These are phyloP conservation scores for Aspergillus hiratsukae DNA, from an alignment of 2,329 filamentous ascomycete genomes.

Conservation along the genomic window DNA sequence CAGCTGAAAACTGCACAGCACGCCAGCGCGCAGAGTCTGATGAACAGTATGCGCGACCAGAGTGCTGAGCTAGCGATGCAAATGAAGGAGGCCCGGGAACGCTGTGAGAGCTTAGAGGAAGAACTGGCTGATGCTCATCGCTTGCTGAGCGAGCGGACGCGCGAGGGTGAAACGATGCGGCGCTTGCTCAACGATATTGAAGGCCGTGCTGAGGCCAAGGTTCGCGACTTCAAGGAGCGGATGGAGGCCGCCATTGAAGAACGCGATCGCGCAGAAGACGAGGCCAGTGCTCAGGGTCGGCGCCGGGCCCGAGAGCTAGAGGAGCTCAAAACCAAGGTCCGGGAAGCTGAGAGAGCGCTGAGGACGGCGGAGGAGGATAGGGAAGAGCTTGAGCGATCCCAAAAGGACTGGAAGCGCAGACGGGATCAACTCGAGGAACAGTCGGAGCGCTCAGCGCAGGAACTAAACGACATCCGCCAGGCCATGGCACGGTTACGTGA, in stretches of 20 bases:
- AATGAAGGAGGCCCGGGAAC: slow-evolving; percentile 80
- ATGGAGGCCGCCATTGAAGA: slow-evolving; percentile 93
- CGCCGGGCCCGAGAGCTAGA: slow-evolving; percentile 78
- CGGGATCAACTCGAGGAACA: slow-evolving; percentile 71
- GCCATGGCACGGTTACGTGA: slow-evolving; percentile 75
- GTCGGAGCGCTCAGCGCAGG: slow-evolving; percentile 64
- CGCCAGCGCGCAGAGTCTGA: slow-evolving; percentile 73
- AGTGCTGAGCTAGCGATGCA: slow-evolving; percentile 82
- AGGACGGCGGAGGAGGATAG: slow-evolving; percentile 68
- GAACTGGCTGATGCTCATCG: slow-evolving; percentile 85
- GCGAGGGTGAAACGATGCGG: slow-evolving; percentile 93
- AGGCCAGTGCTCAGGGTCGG: slow-evolving; percentile 72
- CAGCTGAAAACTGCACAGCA: slow-evolving; percentile 83
- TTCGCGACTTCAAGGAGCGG: slow-evolving; percentile 81
- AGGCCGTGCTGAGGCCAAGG: slow-evolving; percentile 70
- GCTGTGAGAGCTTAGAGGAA: slow-evolving; percentile 83
- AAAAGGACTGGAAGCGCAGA: slow-evolving; percentile 69
- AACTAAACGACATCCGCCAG: slow-evolving; percentile 68
- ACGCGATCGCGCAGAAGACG: slow-evolving; percentile 86
- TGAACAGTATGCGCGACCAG: slow-evolving; percentile 92
- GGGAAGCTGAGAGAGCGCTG: slow-evolving; percentile 75
- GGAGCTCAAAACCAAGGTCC: slow-evolving; percentile 71
- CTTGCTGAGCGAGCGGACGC: slow-evolving; percentile 77
- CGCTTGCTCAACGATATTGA: slow-evolving; percentile 82
- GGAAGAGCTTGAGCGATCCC: slow-evolving; percentile 69